A percentile compares a stretch with the other conserved stretches of the same genome.
Evolutionary conservation across 805 yeast genomes (phyloP).

Genomic region (Kazachstania taianensis): DNA sequence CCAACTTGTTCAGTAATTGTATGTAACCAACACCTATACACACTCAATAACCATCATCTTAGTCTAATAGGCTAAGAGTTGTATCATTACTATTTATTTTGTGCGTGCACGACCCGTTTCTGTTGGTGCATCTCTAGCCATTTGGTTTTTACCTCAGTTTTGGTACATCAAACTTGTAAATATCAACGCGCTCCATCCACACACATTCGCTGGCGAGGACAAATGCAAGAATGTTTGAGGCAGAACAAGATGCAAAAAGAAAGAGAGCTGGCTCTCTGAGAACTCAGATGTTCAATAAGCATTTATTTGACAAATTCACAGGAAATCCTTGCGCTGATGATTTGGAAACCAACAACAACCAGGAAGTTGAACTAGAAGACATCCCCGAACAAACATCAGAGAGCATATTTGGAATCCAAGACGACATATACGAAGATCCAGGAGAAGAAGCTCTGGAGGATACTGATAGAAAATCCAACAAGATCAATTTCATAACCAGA

Average conservation of each 20-base stretch:
- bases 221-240: too few relatives aligned
- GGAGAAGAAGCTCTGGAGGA: constrained; percentile 1
- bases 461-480: not conserved
- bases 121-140: too few relatives aligned
- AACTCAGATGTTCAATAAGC: constrained; percentile 28
- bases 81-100: too few relatives aligned
- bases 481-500: constrained; percentile 6
- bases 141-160: too few relatives aligned
- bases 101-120: too few relatives aligned
- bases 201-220: too few relatives aligned
- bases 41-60: too few relatives aligned
- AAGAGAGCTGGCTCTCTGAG: constrained; percentile 26
- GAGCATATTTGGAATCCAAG: not conserved
- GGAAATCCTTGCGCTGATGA: constrained; percentile 4
- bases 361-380: constrained; percentile 6
- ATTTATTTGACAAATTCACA: constrained; percentile 20
- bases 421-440: not conserved
- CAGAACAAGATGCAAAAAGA: constrained; percentile 9
- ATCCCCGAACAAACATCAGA: not conserved
- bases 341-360: constrained; percentile 3
- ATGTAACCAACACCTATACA: too few relatives aligned
- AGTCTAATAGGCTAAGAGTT: too few relatives aligned
- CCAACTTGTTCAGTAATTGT: too few relatives aligned
- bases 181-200: too few relatives aligned
- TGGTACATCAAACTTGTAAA: too few relatives aligned